These are phyloP conservation scores for Microdochium nivale DNA, from an alignment of 2,329 filamentous ascomycete species.

Conservation along the genomic window DNA sequence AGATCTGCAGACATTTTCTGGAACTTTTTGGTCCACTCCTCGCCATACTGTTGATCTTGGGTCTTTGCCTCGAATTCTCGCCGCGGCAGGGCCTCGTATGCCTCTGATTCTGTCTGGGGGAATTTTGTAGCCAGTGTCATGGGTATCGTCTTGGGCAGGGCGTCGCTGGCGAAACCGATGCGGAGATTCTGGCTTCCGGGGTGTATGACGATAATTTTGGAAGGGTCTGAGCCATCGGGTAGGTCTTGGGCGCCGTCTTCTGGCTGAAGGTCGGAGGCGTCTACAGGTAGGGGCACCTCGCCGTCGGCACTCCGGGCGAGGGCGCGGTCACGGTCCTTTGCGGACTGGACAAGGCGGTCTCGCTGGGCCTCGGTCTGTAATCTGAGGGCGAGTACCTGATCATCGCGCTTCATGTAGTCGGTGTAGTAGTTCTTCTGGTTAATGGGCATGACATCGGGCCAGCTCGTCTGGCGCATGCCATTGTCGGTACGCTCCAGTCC, in stretches of 20 bases:
- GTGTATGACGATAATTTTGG: constrained; percentile 91
- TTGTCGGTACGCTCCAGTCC: constrained; percentile 96
- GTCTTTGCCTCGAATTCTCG: constrained; percentile 54
- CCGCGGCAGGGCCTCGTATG: constrained; percentile 68
- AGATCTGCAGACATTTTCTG: constrained; percentile 77
- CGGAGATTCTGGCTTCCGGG: constrained; percentile 91
- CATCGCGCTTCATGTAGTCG: constrained; percentile 96
- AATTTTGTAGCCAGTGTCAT: constrained; percentile 84
- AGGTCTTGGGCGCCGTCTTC: constrained; percentile 47
- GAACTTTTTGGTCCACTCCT: constrained; percentile 71
- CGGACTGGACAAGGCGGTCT: constrained; percentile 74
- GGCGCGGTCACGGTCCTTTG: constrained; percentile 80
- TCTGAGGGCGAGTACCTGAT: constrained; percentile 84
- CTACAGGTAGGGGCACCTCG: constrained; percentile 50
- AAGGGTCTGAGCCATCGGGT: constrained; percentile 60
- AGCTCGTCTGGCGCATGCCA: constrained; percentile 90
- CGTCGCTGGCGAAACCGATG: constrained; percentile 92
- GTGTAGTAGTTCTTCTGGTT: constrained; percentile 99
- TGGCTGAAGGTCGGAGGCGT: constrained; percentile 44
- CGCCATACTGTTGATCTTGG: constrained; percentile 75
- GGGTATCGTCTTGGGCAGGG: constrained; percentile 85
- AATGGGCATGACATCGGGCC: constrained; percentile 87
- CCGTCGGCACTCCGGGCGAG: constrained; percentile 66
- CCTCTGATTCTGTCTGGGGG: constrained; percentile 72
- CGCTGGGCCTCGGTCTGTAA: constrained; percentile 81